These are phyloP conservation scores for Saposhnikovia divaricata DNA, from an alignment of 129 eudicot genomes.

Conservation along the genomic window DNA sequence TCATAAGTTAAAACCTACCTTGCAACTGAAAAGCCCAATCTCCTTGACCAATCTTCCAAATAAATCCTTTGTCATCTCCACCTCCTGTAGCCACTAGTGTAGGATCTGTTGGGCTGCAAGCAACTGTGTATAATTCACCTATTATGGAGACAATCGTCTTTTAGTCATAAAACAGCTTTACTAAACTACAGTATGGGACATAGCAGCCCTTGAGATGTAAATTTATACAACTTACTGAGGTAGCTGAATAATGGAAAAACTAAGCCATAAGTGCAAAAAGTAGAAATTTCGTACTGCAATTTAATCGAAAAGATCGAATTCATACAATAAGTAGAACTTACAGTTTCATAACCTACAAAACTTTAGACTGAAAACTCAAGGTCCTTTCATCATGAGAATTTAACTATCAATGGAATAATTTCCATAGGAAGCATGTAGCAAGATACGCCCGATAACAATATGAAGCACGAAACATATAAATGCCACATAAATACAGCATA, in stretches of 20 bases:
- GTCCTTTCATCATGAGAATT: background rate
- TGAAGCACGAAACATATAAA: background rate
- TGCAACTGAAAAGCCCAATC: slow-evolving; percentile 86
- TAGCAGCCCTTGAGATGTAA: background rate
- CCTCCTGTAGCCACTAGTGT: slow-evolving; percentile 95
- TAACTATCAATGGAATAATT: background rate
- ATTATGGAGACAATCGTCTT: slow-evolving; percentile 6
- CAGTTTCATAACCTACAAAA: background rate
- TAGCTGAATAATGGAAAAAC: background rate
- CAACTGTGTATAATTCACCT: slow-evolving; percentile 88
- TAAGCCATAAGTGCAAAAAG: background rate
- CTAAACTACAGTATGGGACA: background rate
- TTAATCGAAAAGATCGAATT: background rate
- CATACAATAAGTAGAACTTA: background rate
- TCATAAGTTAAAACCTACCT: slow-evolving; percentile 33
- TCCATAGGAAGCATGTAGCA: background rate
- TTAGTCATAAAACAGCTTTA: background rate
- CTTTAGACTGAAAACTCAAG: background rate
- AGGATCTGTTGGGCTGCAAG: slow-evolving; percentile 84
- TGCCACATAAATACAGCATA: background rate
- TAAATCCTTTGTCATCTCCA: slow-evolving; percentile 90
- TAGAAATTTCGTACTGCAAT: background rate
- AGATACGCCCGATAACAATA: background rate
- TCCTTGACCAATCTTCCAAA: slow-evolving; percentile 83
- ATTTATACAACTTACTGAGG: background rate